These are phyloP conservation scores for Pseudogymnoascus sp. DNA, from an alignment of 2,329 filamentous ascomycete genomes.

Conservation along the genomic window DNA sequence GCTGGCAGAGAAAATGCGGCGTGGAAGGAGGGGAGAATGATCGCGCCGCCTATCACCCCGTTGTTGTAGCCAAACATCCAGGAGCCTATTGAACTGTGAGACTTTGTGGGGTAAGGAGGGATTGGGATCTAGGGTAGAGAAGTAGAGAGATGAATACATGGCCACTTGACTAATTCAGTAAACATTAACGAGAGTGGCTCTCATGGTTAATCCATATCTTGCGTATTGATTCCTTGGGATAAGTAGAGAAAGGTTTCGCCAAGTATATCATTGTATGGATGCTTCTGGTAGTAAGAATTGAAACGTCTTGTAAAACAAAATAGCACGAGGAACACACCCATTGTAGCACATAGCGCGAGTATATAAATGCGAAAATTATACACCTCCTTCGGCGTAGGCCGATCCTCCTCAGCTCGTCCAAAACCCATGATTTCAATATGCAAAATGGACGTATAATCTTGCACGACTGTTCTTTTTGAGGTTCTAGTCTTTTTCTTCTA, in stretches of 20 bases:
- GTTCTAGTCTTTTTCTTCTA: neutral
- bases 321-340: neutral
- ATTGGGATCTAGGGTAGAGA: neutral
- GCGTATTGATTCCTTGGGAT: neutral
- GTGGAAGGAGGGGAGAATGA: slow-evolving; percentile 10
- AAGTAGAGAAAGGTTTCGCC: neutral
- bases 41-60: slow-evolving; percentile 9
- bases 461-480: neutral
- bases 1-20: slow-evolving; percentile 20
- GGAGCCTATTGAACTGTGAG: neutral
- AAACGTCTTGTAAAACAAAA: neutral
- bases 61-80: slow-evolving; percentile 13
- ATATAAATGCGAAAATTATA: slow-evolving; percentile 22
- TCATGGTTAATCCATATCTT: neutral
- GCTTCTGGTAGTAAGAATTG: neutral
- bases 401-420: slow-evolving; percentile 20
- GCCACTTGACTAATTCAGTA: neutral
- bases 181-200: neutral
- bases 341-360: slow-evolving; percentile 15
- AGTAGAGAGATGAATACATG: neutral
- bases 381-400: slow-evolving; percentile 21
- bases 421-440: neutral
- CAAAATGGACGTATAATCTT: neutral
- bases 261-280: neutral
- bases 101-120: neutral